These are phyloP conservation scores for Ganoderma lingzhi DNA, from an alignment of 1,284 basidiomycete species.

Conservation along the genomic window DNA sequence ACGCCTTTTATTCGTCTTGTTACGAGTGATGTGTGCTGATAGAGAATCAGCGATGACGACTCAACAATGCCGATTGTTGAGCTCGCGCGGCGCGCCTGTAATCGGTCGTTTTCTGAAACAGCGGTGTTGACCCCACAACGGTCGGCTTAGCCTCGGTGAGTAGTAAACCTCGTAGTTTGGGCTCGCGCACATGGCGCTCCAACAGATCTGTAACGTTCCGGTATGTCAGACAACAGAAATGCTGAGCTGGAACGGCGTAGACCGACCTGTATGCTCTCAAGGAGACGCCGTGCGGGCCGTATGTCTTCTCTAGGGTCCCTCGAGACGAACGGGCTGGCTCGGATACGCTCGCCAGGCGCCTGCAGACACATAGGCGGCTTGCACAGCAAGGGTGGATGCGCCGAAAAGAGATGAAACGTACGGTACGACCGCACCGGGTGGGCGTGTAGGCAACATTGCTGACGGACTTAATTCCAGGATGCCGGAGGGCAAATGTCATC, in stretches of 20 bases:
- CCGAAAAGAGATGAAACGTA: conserved; percentile 23
- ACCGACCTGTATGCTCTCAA: conserved; percentile 10
- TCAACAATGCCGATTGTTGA: neutral
- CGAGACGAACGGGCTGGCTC: conserved; percentile 3
- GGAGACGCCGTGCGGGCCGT: conserved; percentile 9
- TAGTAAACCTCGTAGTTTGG: neutral
- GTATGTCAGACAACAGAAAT: conserved; percentile 10
- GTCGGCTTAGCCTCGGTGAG: neutral
- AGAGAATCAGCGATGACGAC: conserved; percentile 3
- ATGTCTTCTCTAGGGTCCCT: neutral
- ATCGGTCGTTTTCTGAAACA: conserved; percentile 1
- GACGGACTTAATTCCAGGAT: neutral
- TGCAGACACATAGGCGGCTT: conserved; percentile 5
- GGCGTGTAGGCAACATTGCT: conserved; percentile 17
- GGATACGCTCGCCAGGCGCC: conserved; percentile 7
- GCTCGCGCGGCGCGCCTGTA: neutral
- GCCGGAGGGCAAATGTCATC: conserved; percentile 10
- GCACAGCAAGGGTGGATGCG: conserved; percentile 20
- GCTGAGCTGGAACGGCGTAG: neutral
- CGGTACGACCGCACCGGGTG: conserved; percentile 16
- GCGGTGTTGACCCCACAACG: neutral
- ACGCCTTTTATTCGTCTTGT: neutral
- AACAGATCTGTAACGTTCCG: conserved; percentile 1
- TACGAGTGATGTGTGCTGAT: neutral
- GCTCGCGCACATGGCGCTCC: neutral